phyloP scores from a whole-genome alignment of 2,329 filamentous ascomycete species.

The Phyllosticta capitalensis region DNA sequence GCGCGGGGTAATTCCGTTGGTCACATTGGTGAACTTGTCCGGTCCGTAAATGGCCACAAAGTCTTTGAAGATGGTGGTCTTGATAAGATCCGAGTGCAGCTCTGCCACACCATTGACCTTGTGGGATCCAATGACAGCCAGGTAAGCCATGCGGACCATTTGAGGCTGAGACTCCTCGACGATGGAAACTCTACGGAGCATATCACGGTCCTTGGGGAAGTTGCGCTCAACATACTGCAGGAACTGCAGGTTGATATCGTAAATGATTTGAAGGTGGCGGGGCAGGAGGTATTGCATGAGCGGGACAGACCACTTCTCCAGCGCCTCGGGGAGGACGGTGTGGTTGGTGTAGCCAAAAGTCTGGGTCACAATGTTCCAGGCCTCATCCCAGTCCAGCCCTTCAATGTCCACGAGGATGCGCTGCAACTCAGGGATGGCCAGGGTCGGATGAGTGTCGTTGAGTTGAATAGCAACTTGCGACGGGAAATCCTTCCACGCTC shows the following conservation, averaged over 20 bases:
- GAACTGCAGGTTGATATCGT: constrained; percentile 95
- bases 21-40: constrained; percentile 98
- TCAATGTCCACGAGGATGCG: constrained; percentile 85
- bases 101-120: constrained; percentile 99
- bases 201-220: constrained; percentile 81
- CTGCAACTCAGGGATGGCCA: constrained; percentile 92
- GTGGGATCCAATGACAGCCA: constrained; percentile 94
- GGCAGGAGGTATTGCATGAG: constrained; percentile 87
- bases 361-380: constrained; percentile 61
- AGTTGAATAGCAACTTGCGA: constrained; percentile 95
- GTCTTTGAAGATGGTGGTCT: constrained; percentile 99
- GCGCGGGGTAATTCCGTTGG: constrained; percentile 92
- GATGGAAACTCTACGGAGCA: constrained; percentile 82
- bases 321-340: constrained; percentile 88
- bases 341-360: constrained; percentile 97
- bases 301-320: constrained; percentile 97
- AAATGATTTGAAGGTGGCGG: constrained; percentile 92
- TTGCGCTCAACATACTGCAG: constrained; percentile 80
- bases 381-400: constrained; percentile 84
- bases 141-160: constrained; percentile 95
- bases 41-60: constrained; percentile 91
- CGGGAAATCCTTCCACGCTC: constrained; percentile 82
- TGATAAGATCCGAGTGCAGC: constrained; percentile 93
- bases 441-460: constrained; percentile 93
- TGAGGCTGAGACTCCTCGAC: constrained; percentile 95